Evolutionary conservation across 129 eudicot species (phyloP).

Genomic region (Arctium lappa): DNA sequence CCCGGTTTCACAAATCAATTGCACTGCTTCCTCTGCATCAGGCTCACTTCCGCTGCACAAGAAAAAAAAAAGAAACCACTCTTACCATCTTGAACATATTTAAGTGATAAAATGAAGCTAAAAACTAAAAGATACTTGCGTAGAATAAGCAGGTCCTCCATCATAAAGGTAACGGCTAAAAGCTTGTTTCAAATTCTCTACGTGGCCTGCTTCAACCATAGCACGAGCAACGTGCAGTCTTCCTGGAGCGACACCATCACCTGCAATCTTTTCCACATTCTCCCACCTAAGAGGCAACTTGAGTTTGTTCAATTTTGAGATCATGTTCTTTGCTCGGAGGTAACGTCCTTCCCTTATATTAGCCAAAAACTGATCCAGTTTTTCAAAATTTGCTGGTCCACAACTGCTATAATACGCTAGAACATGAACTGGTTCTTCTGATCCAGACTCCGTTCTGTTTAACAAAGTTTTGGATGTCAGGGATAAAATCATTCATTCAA

Average conservation of each 20-base stretch:
- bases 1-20: slow-evolving; percentile 67
- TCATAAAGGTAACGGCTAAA: slow-evolving; percentile 85
- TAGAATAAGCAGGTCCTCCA: slow-evolving; percentile 95
- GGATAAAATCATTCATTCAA: neutral
- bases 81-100: neutral
- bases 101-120: neutral
- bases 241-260: slow-evolving; percentile 94
- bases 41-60: slow-evolving; percentile 85
- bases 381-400: slow-evolving; percentile 63
- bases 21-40: slow-evolving; percentile 67
- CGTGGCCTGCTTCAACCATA: slow-evolving; percentile 95
- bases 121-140: slow-evolving; percentile 34
- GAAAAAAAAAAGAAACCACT: slow-evolving; percentile 5
- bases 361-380: slow-evolving; percentile 59
- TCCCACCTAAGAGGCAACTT: slow-evolving; percentile 86
- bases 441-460: slow-evolving; percentile 61
- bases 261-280: slow-evolving; percentile 76
- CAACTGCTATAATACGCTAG: slow-evolving; percentile 94
- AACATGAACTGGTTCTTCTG: slow-evolving; percentile 91
- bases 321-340: slow-evolving; percentile 84
- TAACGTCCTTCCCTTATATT: slow-evolving; percentile 85
- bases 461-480: slow-evolving; percentile 14
- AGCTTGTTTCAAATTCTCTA: slow-evolving; percentile 86
- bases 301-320: slow-evolving; percentile 66
- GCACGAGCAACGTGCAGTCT: slow-evolving; percentile 96